These are phyloP conservation scores for Acacia pycnantha DNA, from an alignment of 331 rosid species.

Conservation along the genomic window DNA sequence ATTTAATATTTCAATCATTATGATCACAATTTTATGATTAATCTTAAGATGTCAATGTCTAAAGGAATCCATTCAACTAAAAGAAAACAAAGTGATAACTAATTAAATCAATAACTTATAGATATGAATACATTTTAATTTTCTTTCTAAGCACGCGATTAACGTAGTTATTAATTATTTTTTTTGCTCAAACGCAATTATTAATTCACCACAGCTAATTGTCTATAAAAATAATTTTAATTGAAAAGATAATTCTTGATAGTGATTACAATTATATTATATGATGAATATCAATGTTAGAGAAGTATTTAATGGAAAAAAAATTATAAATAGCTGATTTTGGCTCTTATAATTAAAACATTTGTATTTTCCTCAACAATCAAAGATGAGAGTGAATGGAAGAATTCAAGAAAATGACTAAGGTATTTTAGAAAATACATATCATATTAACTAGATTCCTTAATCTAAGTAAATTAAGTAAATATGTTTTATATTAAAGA, in stretches of 20 bases:
- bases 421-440: no score
- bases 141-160: background rate
- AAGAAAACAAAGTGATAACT: slow-evolving; percentile 10
- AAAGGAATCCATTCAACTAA: background rate
- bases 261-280: background rate
- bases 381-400: no score
- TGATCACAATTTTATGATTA: background rate
- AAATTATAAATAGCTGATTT: background rate
- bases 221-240: background rate
- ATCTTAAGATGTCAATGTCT: background rate
- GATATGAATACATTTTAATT: background rate
- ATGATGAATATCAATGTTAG: background rate
- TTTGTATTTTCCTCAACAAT: background rate
- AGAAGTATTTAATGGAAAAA: background rate
- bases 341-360: background rate
- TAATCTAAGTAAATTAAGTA: no score
- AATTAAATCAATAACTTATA: background rate
- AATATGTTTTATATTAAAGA: background rate
- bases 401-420: no score
- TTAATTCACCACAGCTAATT: background rate
- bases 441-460: no score
- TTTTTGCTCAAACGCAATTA: no score
- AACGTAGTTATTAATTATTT: background rate
- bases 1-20: background rate
- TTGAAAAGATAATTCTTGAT: background rate